Evolutionary conservation across 2,329 filamentous ascomycete genomes (phyloP), one percentile per base, ranked within the genome.

Genomic region (Botrytis elliptica): DNA sequence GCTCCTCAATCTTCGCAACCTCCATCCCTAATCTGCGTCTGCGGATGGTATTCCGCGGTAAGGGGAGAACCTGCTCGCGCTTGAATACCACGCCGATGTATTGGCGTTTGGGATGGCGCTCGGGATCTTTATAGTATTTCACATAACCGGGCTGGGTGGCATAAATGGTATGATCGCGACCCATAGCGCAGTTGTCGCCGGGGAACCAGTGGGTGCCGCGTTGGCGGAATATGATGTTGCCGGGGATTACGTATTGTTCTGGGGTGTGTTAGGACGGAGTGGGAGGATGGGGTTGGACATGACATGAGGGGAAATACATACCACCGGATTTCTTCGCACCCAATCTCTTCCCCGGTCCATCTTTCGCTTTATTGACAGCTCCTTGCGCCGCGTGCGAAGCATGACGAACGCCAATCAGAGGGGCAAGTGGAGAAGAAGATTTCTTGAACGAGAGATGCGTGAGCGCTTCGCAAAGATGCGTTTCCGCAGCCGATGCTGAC

Each of bases 191-290:
- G 84, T 99, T 98, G 82, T 98, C 96, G 80, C 96, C 96, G 1
- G 96, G 92, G 82, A 92, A 95, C 96, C 96, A 99, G 80, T 91
- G 89, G 6, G 96, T 97, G 79, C 96, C 96, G 80, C 95, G 92
- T 84, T 99, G 96, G 82, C 94, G 94, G 89, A 96, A 99, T 84
- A 99, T 93, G 84, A 99, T 99, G 86, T 97, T 98, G 72, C 96
- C 96, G 7, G 95, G 92, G 74, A 97, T 92, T 52, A 99, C 96
- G 83, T 92, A 97, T 85, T 98, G 92, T 82, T 95, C 92, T 95
- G 40, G 20, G 2, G 4, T 29, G 3, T 57, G 52, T 57, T 18
- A 57, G 52, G 42, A 44, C 42, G 46, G 10, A 16, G 9, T 29
- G 25, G 5, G 52, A 29, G 52, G 14, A 12, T 38, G 38, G 3